phyloP scores from a whole-genome alignment of 768 basidiomycete genomes.

The Lentinula sp. region DNA sequence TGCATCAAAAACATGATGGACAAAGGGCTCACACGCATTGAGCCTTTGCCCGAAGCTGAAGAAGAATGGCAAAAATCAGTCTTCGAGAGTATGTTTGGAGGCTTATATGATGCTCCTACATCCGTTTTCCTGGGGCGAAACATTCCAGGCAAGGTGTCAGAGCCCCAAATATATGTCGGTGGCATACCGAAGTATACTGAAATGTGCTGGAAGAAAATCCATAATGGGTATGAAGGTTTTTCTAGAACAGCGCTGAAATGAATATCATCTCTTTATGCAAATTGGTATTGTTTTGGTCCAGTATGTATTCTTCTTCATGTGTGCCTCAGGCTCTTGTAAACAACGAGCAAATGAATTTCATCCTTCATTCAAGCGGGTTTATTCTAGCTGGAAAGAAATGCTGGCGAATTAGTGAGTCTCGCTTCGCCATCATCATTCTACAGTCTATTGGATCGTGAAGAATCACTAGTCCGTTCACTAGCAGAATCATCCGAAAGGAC shows the following conservation, averaged over 20 bases:
- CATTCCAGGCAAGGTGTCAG: background rate
- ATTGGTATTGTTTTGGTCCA: too few relatives aligned
- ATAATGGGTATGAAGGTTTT: conserved; percentile 3
- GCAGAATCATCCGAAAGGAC: too few relatives aligned
- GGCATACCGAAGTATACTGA: background rate
- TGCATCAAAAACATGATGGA: background rate
- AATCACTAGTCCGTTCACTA: too few relatives aligned
- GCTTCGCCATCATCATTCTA: too few relatives aligned
- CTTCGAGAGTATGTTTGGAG: background rate
- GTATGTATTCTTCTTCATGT: too few relatives aligned
- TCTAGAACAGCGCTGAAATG: background rate
- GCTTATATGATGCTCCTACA: background rate
- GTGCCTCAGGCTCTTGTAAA: too few relatives aligned
- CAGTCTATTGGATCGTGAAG: too few relatives aligned
- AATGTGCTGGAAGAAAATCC: background rate
- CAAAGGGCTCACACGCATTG: background rate
- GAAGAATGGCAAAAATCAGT: background rate
- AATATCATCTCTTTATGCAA: too few relatives aligned
- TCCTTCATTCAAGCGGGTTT: too few relatives aligned
- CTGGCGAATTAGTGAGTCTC: too few relatives aligned
- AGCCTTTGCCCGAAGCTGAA: background rate
- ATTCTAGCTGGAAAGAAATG: too few relatives aligned
- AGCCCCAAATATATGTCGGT: background rate
- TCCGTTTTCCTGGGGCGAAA: background rate
- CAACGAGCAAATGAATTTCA: too few relatives aligned